Conservation (phyloP, 1,139 yeast species). For the Sugiyamaella japonica region DNA sequence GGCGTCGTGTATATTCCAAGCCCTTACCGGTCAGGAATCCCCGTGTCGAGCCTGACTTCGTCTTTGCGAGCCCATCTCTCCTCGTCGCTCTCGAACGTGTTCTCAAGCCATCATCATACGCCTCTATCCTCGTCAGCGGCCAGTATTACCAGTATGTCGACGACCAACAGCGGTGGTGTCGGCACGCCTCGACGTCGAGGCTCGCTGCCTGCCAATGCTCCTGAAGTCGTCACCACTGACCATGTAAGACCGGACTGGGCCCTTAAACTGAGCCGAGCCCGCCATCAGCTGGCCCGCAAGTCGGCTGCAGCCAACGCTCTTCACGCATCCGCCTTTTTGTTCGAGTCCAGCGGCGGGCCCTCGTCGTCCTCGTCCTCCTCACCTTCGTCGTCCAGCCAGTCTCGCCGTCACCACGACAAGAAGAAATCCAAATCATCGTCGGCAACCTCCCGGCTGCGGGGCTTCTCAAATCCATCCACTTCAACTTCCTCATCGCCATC, state of each 20-base stretch:
- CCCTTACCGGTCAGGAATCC: conserved; percentile 41
- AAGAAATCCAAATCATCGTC: conserved; percentile 21
- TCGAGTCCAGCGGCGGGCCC: conserved; percentile 31
- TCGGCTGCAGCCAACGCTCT: conserved; percentile 94
- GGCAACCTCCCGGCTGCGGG: conserved; percentile 18
- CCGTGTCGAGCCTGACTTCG: conserved; percentile 17
- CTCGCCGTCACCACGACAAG: conserved; percentile 24
- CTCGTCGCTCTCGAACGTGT: conserved; percentile 20
- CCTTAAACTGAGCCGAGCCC: conserved; percentile 63
- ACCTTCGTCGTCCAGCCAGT: conserved; percentile 10
- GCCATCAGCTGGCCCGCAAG: conserved; percentile 74
- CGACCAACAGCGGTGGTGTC: conserved; percentile 13
- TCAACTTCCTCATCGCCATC: conserved; percentile 12
- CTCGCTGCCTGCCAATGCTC: conserved; percentile 34
- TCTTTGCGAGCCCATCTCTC: conserved; percentile 21
- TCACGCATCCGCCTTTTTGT: conserved; percentile 73
- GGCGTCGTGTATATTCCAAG: conserved; percentile 80
- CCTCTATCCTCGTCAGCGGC: conserved; percentile 22
- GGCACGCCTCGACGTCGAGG: conserved; percentile 28
- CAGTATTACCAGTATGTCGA: conserved; percentile 14
- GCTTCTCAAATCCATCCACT: conserved; percentile 16
- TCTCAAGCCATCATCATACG: conserved; percentile 19
- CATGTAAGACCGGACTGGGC: conserved; percentile 93
- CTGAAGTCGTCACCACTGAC: conserved; percentile 65
- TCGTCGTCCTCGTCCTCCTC: conserved; percentile 2